phyloP scores from a whole-genome alignment of 257 asterid genomes.

The Mitragyna speciosa region DNA sequence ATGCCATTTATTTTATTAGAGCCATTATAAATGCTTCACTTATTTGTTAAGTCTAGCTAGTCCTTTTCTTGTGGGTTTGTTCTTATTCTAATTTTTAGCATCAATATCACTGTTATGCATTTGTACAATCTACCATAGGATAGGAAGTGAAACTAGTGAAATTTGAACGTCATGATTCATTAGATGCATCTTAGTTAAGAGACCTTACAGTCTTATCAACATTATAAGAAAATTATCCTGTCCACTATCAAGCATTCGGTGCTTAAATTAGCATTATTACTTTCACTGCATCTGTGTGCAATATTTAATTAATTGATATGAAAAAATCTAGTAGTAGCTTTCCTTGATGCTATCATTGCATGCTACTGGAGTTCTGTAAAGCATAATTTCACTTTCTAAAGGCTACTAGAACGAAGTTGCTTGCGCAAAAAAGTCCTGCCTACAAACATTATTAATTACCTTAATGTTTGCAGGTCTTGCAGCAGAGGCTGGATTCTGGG shows the following conservation, averaged over 20 bases:
- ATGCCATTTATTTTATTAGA: not conserved
- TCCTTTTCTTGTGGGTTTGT: not conserved
- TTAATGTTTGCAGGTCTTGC: conserved; percentile 58
- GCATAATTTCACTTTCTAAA: not conserved
- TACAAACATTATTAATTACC: not conserved
- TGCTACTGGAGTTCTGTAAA: not conserved
- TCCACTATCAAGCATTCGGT: not conserved
- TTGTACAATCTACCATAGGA: not conserved
- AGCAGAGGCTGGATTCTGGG: conserved; percentile 75
- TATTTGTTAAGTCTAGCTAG: not conserved
- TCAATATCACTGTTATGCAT: too few species aligned
- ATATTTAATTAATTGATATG: not conserved
- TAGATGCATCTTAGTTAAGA: not conserved
- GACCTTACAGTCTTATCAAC: not conserved
- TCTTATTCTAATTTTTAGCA: not conserved
- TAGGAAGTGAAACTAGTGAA: not conserved
- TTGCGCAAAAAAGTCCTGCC: not conserved
- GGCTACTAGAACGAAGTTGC: not conserved
- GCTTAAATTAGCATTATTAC: not conserved
- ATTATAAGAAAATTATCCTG: not conserved
- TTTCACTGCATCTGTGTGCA: not conserved
- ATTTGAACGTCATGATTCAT: not conserved
- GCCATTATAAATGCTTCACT: not conserved
- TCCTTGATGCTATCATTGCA: not conserved
- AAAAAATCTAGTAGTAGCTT: not conserved